Percentiles rank a stretch among this genome's conserved stretches.
Evolutionary conservation across 2,329 filamentous ascomycete species (phyloP).

Genomic region (Alternaria consortialis): DNA sequence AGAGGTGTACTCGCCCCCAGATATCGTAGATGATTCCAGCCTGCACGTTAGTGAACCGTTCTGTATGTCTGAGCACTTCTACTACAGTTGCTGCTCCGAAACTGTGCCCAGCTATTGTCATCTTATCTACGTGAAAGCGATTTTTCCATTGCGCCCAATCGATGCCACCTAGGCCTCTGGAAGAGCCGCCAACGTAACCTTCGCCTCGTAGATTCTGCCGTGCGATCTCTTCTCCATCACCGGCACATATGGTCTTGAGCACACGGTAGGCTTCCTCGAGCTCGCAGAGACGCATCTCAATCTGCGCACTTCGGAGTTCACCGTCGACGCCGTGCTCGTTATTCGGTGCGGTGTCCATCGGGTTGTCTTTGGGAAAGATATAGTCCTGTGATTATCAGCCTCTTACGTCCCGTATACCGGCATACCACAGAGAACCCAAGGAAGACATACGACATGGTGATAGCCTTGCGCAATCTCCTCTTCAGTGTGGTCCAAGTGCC

Average conservation of each 20-base stretch:
- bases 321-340: slow-evolving; percentile 69
- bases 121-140: slow-evolving; percentile 64
- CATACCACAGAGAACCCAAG: background rate
- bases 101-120: slow-evolving; percentile 71
- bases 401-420: too few species aligned
- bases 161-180: slow-evolving; percentile 64
- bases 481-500: slow-evolving; percentile 50
- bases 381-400: slow-evolving; percentile 57
- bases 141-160: slow-evolving; percentile 67
- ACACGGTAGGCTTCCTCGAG: slow-evolving; percentile 70
- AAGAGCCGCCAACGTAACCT: slow-evolving; percentile 68
- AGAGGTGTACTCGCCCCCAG: slow-evolving; percentile 59
- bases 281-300: slow-evolving; percentile 70
- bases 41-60: slow-evolving; percentile 65
- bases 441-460: slow-evolving; percentile 57
- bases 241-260: slow-evolving; percentile 64
- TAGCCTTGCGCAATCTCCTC: slow-evolving; percentile 52
- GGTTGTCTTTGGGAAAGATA: slow-evolving; percentile 67
- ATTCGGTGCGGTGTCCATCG: slow-evolving; percentile 58
- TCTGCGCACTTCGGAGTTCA: slow-evolving; percentile 68
- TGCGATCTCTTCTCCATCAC: slow-evolving; percentile 62
- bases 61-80: slow-evolving; percentile 65
- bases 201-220: slow-evolving; percentile 64
- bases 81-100: slow-evolving; percentile 72
- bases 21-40: slow-evolving; percentile 73